Percentiles rank a stretch among this genome's conserved stretches.
Evolutionary conservation across 176 grass and related monocot genomes (phyloP).

Genomic region (Eleusine coracana): DNA sequence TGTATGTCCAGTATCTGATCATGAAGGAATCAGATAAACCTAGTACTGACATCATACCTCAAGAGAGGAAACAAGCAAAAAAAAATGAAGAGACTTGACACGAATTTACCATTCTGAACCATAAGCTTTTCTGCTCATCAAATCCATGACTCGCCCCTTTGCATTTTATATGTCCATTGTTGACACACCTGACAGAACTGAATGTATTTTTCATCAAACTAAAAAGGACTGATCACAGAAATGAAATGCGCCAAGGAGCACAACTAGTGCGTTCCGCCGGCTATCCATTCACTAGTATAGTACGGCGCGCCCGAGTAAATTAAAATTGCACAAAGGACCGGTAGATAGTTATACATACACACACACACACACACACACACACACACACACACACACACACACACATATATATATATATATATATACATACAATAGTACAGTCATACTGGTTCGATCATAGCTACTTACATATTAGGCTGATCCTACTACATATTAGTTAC

Average conservation of each 20-base stretch:
- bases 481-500: too few relatives aligned
- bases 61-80: not conserved
- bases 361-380: too few relatives aligned
- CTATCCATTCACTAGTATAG: conserved; percentile 27
- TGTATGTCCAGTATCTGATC: not conserved
- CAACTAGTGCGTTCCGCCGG: not conserved
- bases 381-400: too few relatives aligned
- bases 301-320: too few relatives aligned
- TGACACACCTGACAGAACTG: conserved; percentile 3
- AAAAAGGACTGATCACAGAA: not conserved
- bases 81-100: not conserved
- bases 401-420: too few relatives aligned
- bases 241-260: conserved; percentile 7
- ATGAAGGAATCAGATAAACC: not conserved
- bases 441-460: too few relatives aligned
- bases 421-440: too few relatives aligned
- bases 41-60: not conserved
- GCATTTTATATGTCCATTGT: not conserved
- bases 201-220: not conserved
- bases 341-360: too few relatives aligned
- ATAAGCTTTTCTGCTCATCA: not conserved
- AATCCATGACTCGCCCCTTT: not conserved
- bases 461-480: too few relatives aligned
- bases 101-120: not conserved
- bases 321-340: too few relatives aligned